Evolutionary conservation across 2,329 filamentous ascomycete genomes (phyloP), one percentile per base, ranked within the genome.

Genomic region (Monosporascus ibericus): DNA sequence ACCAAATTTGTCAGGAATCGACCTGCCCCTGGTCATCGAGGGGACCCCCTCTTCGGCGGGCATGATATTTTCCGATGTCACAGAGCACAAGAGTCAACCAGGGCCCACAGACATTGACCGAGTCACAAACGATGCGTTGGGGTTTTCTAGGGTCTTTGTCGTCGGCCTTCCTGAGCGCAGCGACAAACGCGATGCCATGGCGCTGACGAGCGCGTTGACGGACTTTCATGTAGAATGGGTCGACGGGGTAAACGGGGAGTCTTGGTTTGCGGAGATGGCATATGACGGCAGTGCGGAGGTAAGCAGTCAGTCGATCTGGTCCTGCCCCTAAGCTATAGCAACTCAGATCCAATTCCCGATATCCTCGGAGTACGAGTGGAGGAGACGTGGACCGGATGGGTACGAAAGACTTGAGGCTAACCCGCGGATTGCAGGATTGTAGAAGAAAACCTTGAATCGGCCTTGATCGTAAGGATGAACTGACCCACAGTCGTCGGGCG

Each of bases 141-240:
- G 64, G 1, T 68, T 68, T 48, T 55, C 59, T n/a, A 66, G 65
- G 47, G 53, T 68, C 5, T 65, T 76, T 51, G 71, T 74, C 24
- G 67, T 80, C 46, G 71, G 72, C 5, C 64, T 80, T 9, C 72
- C 74, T 5, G 68, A 72, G 40, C 68, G 77, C 36, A 72, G 70
- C 4, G 76, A 80, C 60, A 76, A 77, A 56, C 70, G 73, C 48
- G 77, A 80, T 67, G 72, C 70, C 3, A 63, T 80, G 18, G 63
- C 70, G 1, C 61, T 80, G 9, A 67, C 71, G 5, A 68, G 72
- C 39, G 65, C 70, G 0, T 52, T 76, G 36, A 71, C 70, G 0
- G 71, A 69, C 0, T 70, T 79, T 56, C 63, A 70, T 3, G 58
- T 77, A 0, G 69, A 77, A 6, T 77, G 70, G 60, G 58, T 77